Base-by-base conservation (phyloP, 1,284 basidiomycete genomes). In the Fomitopsis betulina region DNA sequence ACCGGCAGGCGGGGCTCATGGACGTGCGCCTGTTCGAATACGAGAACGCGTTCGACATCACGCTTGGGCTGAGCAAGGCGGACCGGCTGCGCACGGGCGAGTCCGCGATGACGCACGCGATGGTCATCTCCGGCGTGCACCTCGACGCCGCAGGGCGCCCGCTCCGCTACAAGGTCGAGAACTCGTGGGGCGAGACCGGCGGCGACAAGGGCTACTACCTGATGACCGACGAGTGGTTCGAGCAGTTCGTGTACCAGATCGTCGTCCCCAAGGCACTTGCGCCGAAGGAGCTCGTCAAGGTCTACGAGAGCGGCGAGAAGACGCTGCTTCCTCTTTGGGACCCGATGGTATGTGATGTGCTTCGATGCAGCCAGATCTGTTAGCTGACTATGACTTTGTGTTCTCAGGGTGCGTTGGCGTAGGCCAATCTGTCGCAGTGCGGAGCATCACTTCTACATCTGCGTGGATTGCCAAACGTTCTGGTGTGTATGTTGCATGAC, bases 121-220 rank as follows among this genome's bases (percentile, higher is more conserved):
- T 94, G 93, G 93, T 95, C 54, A 94, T 97, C 68, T 89, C 90
- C 21, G 94, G 85, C 21, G 94, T 95, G n/a, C 94, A 96, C 70
- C 76, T 97, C 56, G 92, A 95, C 68, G 68, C 75, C 15, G 73
- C 75, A 0, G 93, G 93, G 51, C 85, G 84, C 58, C 88, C 94
- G 1, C 75, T 95, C 33, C 81, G 94, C 12, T 98, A 93, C 82
- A 91, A 94, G 73, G 92, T 98, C 12, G 95, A 98, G 80, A 98
- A 98, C 77, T 91, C 87, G 9, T 98, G 96, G 96, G 91, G 93
- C 25, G 83, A 87, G n/a, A 77, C 77, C 0, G 81, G 79, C 0
- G 93, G 96, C 21, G 81, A 93, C 63, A 88, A 94, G 67, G 96
- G 94, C 2, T 98, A 88, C 76, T 95, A 92, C 76, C 86, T 96